These are phyloP conservation scores for Echria macrotheca DNA, from an alignment of 495 filamentous ascomycete species.

Conservation along the genomic window DNA sequence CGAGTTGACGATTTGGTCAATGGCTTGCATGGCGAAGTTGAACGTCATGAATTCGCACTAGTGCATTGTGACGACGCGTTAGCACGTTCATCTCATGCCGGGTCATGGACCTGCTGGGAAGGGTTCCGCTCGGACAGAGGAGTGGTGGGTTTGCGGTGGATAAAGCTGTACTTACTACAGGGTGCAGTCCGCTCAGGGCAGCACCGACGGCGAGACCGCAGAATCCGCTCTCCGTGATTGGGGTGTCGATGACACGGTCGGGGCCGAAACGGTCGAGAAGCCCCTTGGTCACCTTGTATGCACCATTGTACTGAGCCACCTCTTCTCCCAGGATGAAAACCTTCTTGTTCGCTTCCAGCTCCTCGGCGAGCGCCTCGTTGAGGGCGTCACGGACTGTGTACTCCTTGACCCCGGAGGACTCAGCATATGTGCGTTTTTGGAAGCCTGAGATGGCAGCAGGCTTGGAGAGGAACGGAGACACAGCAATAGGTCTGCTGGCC, in stretches of 20 bases:
- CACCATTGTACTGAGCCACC: constrained; percentile 98
- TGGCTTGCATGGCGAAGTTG: constrained; percentile 99
- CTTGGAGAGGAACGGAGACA: constrained; percentile 45
- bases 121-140: too few species aligned
- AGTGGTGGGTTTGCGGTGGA: too few species aligned
- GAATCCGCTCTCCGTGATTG: constrained; percentile 97
- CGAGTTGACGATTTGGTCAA: constrained; percentile 99
- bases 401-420: constrained; percentile 67
- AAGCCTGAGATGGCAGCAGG: constrained; percentile 33
- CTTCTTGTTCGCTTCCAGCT: constrained; percentile 89
- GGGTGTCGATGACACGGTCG: constrained; percentile 95
- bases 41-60: constrained; percentile 99
- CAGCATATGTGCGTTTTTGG: constrained; percentile 50
- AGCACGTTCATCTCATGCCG: neutral
- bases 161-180: constrained; percentile 78
- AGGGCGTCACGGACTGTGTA: constrained; percentile 94
- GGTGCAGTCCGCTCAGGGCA: constrained; percentile 88
- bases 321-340: constrained; percentile 96
- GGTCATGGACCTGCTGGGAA: too few species aligned
- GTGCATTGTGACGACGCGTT: constrained; percentile 12
- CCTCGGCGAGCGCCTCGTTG: constrained; percentile 96
- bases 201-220: constrained; percentile 87
- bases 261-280: constrained; percentile 94
- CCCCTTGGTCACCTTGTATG: constrained; percentile 98
- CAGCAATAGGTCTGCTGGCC: constrained; percentile 41